Conservation (phyloP, 2,329 filamentous ascomycete genomes). For the Penicillium sp. region DNA sequence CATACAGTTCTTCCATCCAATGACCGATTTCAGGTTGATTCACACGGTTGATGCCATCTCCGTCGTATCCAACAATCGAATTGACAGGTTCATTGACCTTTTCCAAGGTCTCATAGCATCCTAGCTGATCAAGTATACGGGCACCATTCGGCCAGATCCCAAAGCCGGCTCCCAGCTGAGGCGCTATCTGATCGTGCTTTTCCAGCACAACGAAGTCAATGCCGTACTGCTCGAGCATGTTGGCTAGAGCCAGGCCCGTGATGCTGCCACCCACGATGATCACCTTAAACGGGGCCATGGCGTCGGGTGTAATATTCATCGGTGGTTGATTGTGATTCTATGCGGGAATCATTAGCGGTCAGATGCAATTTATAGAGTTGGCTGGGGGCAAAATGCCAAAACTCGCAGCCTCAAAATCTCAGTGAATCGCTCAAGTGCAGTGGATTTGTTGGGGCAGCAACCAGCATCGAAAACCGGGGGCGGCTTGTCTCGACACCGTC, state of each 20-base stretch:
- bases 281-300: slow-evolving; percentile 14
- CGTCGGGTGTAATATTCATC: too few species aligned
- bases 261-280: slow-evolving; percentile 15
- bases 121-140: slow-evolving; percentile 52
- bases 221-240: slow-evolving; percentile 10
- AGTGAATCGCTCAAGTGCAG: too few species aligned
- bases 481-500: too few species aligned
- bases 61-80: slow-evolving; percentile 8
- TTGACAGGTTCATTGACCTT: slow-evolving; percentile 16
- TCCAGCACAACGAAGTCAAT: slow-evolving; percentile 12
- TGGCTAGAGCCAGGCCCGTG: slow-evolving; percentile 10
- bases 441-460: too few species aligned
- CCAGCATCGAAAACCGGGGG: too few species aligned
- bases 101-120: slow-evolving; percentile 26
- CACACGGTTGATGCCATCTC: slow-evolving; percentile 10
- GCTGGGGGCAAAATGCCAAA: too few species aligned
- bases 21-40: slow-evolving; percentile 8
- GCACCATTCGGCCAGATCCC: slow-evolving; percentile 41
- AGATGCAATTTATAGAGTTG: too few species aligned
- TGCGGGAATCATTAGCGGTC: too few species aligned
- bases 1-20: slow-evolving; percentile 10
- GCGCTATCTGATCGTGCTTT: slow-evolving; percentile 7
- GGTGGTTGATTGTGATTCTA: too few species aligned
- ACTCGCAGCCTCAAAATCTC: too few species aligned
- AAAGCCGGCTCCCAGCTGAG: slow-evolving; percentile 8